These are phyloP conservation scores for Clonostachys chloroleuca DNA, from an alignment of 2,329 filamentous ascomycete genomes.

Conservation along the genomic window DNA sequence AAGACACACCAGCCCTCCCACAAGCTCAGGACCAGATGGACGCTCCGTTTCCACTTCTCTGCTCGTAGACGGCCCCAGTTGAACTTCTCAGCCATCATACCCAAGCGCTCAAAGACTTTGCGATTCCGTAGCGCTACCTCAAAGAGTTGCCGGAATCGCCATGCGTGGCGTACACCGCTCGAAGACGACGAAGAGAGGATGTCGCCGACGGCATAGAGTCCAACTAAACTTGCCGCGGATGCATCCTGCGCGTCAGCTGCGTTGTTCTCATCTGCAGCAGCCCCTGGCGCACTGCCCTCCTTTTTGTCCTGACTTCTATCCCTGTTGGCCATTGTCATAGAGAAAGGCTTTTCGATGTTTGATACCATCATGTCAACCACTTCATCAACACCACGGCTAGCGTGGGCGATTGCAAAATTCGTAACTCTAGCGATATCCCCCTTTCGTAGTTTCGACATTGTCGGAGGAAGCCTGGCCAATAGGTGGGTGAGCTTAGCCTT, in stretches of 20 bases:
- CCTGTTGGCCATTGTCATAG: constrained; percentile 67
- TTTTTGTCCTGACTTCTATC: constrained; percentile 35
- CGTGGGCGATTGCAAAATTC: constrained; percentile 84
- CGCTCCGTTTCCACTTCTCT: constrained; percentile 80
- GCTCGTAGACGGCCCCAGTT: constrained; percentile 78
- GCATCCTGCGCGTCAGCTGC: constrained; percentile 18
- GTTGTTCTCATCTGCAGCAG: constrained; percentile 30
- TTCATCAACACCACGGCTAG: constrained; percentile 80
- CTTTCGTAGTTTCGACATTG: constrained; percentile 68
- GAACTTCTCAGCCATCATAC: constrained; percentile 65
- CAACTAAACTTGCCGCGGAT: constrained; percentile 72
- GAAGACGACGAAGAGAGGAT: constrained; percentile 75
- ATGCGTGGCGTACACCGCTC: constrained; percentile 75
- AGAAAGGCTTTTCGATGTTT: constrained; percentile 76
- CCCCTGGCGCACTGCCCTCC: constrained; percentile 16
- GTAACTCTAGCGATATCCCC: constrained; percentile 85
- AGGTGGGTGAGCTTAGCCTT: constrained; percentile 82
- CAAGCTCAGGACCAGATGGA: constrained; percentile 62
- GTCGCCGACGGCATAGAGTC: constrained; percentile 72
- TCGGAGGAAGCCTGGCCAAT: constrained; percentile 75
- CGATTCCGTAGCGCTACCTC: constrained; percentile 65
- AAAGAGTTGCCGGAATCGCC: constrained; percentile 80
- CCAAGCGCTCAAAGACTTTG: constrained; percentile 71
- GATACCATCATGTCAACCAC: constrained; percentile 83
- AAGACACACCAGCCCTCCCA: constrained; percentile 75